Evolutionary conservation across 345 rosid species (phyloP).

Genomic region (Populus simonii): DNA sequence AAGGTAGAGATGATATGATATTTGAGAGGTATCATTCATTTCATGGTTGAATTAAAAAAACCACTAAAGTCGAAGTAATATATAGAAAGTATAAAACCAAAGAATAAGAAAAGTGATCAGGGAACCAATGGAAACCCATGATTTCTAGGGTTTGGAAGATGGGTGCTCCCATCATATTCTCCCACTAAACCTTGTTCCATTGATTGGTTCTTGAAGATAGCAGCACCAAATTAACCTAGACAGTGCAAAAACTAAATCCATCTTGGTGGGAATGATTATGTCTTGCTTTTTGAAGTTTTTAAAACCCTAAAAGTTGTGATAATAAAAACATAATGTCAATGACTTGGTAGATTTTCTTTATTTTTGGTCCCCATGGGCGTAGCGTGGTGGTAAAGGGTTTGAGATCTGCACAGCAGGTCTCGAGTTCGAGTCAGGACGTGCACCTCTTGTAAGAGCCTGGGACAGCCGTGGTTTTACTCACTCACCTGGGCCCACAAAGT

Average conservation of each 20-base stretch:
- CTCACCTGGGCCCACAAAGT: too few relatives aligned
- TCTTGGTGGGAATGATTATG: conserved; percentile 27
- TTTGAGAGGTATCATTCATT: conserved; percentile 7
- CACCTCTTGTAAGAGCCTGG: too few relatives aligned
- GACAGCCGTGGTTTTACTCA: too few relatives aligned
- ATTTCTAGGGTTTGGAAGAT: conserved; percentile 22
- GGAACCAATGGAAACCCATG: conserved; percentile 2
- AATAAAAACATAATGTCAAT: conserved; percentile 15
- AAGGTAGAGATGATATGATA: conserved; percentile 11
- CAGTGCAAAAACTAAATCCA: conserved; percentile 18
- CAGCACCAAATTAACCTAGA: conserved; percentile 14
- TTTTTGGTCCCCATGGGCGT: too few relatives aligned
- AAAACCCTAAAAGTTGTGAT: conserved; percentile 4
- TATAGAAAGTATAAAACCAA: background rate
- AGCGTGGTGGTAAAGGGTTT: too few relatives aligned
- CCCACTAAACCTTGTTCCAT: conserved; percentile 15
- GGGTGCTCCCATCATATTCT: conserved; percentile 24
- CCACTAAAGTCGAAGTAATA: conserved; percentile 4
- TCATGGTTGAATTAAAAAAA: conserved; percentile 22
- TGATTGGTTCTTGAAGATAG: conserved; percentile 24
- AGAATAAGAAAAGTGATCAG: conserved; percentile 7
- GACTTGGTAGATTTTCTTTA: background rate
- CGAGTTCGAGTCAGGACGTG: too few relatives aligned
- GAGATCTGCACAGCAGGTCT: too few relatives aligned
- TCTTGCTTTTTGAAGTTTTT: conserved; percentile 23